Base-by-base conservation (phyloP, 2,329 filamentous ascomycete species). In the Blastomyces percursus region DNA sequence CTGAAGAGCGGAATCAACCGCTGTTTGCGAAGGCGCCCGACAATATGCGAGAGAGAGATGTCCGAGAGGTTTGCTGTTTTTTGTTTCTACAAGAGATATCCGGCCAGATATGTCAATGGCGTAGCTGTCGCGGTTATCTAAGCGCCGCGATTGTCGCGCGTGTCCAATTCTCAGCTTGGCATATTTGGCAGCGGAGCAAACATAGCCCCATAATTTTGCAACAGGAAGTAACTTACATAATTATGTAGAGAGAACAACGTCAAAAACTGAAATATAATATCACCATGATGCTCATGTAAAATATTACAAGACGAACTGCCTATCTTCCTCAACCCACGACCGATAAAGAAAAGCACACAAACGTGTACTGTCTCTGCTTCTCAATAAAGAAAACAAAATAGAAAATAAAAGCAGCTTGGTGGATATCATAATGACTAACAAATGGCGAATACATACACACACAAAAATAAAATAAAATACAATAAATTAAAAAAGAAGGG, bases 41-140 rank as follows among this genome's bases (percentile, higher is more conserved):
- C n/a, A 38, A 11, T n/a, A n/a, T 14, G 14, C 3, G 30, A 38
- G 19, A 38, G 52, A n/a, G 11, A 9, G 32, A 32, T 52, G 8
- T 52, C 19, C 6, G 24, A 52, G 30, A 19, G 27, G 27, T 52
- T 30, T 30, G 16, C 51, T 54, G 8, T 32, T 54, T 54, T 32
- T 54, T 35, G 7, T 56, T 35, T 21, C 32, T 35, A 9, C 11
- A 3, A 1, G 19, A n/a, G 52, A 24, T 57, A 21, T 40, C 35
- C 21, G 54, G 54, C 54, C 54, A 57, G 54, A 57, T 55, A 55
- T 57, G 54, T 56, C 54, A 56, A 40, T 14, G 19, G 27, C 27
- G 51, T 19, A 38, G 19, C 19, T 56, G 7, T 21, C 9, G 35
- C 54, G 32, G 19, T 57, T 57, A 57, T 57, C 2, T 57, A 57